These are phyloP conservation scores for Pseudogymnoascus sp. DNA, from an alignment of 2,329 filamentous ascomycete genomes.

Conservation along the genomic window DNA sequence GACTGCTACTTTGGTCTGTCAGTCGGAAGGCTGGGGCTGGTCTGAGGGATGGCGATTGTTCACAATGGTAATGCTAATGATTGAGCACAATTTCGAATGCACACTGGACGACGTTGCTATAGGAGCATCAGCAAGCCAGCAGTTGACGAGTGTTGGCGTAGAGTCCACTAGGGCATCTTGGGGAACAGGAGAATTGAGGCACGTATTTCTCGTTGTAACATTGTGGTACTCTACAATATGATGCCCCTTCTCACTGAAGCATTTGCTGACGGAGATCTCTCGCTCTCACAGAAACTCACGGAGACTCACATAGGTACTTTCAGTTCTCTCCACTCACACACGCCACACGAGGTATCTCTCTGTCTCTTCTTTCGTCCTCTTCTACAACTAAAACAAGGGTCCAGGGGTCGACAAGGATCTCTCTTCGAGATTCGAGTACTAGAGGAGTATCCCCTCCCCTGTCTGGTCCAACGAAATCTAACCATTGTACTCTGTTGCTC, in stretches of 20 bases:
- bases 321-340: background rate
- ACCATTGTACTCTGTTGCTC: background rate
- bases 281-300: background rate
- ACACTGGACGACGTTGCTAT: background rate
- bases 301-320: background rate
- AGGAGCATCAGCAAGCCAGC: background rate
- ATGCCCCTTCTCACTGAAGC: background rate
- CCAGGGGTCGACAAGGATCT: background rate
- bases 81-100: background rate
- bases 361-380: background rate
- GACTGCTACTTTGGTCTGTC: background rate
- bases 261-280: background rate
- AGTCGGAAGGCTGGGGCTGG: background rate
- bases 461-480: background rate
- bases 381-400: background rate
- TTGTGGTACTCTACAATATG: background rate
- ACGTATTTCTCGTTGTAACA: background rate
- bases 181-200: background rate
- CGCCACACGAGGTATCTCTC: background rate
- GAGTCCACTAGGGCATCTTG: background rate
- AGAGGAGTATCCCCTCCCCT: background rate
- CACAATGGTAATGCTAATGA: background rate
- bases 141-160: background rate
- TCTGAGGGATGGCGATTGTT: background rate
- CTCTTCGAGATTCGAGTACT: background rate